A percentile compares a stretch with the other conserved stretches of the same genome.
These are phyloP conservation scores for Coemansia sp. DNA, from an alignment of 192 early-diverging fungal genomes.

Conservation along the genomic window DNA sequence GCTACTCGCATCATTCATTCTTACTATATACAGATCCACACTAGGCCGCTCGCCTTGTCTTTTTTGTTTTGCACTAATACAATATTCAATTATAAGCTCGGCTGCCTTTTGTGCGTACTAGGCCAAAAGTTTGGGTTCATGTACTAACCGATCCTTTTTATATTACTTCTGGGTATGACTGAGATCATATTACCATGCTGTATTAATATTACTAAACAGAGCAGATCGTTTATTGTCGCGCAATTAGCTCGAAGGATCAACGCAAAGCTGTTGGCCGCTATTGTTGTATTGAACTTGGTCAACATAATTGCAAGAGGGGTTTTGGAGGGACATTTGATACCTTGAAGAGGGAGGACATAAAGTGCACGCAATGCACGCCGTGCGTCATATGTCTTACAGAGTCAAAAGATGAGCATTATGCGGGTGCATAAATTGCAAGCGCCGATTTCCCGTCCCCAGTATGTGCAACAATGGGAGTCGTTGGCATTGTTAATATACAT, in stretches of 20 bases:
- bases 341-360: background rate
- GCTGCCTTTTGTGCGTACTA: background rate
- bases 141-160: background rate
- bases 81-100: background rate
- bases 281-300: background rate
- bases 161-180: conserved; percentile 4
- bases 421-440: conserved; percentile 3
- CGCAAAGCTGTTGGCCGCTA: background rate
- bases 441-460: background rate
- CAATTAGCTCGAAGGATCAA: background rate
- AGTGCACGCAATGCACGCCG: conserved; percentile 1
- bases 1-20: conserved; percentile 5
- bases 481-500: background rate
- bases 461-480: background rate
- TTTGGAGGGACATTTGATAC: background rate
- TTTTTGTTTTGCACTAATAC: conserved; percentile 5
- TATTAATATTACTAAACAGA: background rate
- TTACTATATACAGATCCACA: background rate
- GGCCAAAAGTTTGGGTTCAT: background rate
- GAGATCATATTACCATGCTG: background rate
- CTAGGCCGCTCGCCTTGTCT: background rate
- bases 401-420: background rate
- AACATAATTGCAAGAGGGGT: background rate
- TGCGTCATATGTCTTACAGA: conserved; percentile 2
- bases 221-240: conserved; percentile 5